These are phyloP conservation scores for Sclerospora graminicola DNA, from an alignment of 352 stramenopile species.

Conservation along the genomic window DNA sequence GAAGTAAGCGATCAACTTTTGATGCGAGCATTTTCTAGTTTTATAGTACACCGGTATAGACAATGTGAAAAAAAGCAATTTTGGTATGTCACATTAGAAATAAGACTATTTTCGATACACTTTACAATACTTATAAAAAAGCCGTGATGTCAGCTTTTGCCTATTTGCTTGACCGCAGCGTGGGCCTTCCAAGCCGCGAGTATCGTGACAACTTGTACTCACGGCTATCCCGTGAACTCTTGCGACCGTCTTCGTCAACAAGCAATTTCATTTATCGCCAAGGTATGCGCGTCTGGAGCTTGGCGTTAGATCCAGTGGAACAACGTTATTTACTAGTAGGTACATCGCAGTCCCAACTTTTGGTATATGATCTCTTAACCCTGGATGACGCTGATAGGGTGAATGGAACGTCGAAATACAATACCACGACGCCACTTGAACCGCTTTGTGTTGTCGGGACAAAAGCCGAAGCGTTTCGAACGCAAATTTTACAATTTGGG, in stretches of 20 bases:
- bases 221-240: constrained; percentile 15
- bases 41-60: not conserved
- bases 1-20: constrained; percentile 34
- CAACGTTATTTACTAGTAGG: constrained; percentile 50
- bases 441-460: constrained; percentile 15
- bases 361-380: constrained; percentile 47
- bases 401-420: constrained; percentile 13
- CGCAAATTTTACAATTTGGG: constrained; percentile 32
- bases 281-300: constrained; percentile 49
- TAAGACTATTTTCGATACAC: no score
- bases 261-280: constrained; percentile 54
- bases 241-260: constrained; percentile 8
- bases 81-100: no score
- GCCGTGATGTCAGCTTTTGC: constrained; percentile 27
- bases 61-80: no score
- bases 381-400: constrained; percentile 27
- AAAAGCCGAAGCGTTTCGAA: not conserved
- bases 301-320: constrained; percentile 47
- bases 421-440: constrained; percentile 23
- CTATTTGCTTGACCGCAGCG: constrained; percentile 43
- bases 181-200: constrained; percentile 26
- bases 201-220: constrained; percentile 36
- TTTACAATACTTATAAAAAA: no score
- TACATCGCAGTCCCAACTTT: constrained; percentile 41
- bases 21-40: constrained; percentile 8